Conservation (phyloP, 2,329 filamentous ascomycete genomes). For the Helminthosporium solani region DNA sequence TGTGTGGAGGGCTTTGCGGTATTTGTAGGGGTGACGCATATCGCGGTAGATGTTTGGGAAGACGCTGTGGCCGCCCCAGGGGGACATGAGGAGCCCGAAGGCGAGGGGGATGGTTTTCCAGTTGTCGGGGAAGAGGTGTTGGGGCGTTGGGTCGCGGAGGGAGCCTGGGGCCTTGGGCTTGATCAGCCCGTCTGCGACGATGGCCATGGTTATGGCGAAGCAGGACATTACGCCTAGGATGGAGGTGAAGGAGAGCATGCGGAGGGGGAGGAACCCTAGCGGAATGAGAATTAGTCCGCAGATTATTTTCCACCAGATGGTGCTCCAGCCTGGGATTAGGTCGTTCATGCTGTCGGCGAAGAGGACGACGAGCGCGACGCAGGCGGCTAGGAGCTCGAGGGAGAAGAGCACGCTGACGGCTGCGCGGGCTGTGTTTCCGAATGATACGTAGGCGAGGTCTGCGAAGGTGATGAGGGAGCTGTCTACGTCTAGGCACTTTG, state of each 20-base stretch:
- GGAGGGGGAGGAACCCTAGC: slow-evolving; percentile 80
- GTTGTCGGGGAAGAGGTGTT: slow-evolving; percentile 79
- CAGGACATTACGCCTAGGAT: slow-evolving; percentile 90
- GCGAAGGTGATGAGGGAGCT: slow-evolving; percentile 88
- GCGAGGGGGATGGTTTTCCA: slow-evolving; percentile 86
- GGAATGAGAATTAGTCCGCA: slow-evolving; percentile 78
- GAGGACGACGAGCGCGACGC: slow-evolving; percentile 86
- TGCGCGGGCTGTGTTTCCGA: slow-evolving; percentile 77
- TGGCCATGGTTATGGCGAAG: slow-evolving; percentile 80
- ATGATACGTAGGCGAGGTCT: slow-evolving; percentile 87
- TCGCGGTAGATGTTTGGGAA: slow-evolving; percentile 85
- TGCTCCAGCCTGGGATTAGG: slow-evolving; percentile 69
- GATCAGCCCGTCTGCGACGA: slow-evolving; percentile 81
- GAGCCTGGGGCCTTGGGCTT: slow-evolving; percentile 81
- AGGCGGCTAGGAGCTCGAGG: slow-evolving; percentile 81
- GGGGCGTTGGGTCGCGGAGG: slow-evolving; percentile 74
- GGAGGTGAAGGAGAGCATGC: slow-evolving; percentile 84
- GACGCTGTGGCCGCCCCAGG: slow-evolving; percentile 69
- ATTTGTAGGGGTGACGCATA: slow-evolving; percentile 82
- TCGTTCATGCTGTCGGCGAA: slow-evolving; percentile 89
- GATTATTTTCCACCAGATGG: slow-evolving; percentile 79
- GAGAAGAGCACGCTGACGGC: slow-evolving; percentile 84
- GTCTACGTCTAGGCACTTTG: slow-evolving; percentile 86
- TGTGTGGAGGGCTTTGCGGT: slow-evolving; percentile 69
- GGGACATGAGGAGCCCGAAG: slow-evolving; percentile 85